phyloP scores from a whole-genome alignment of 106 monocot species.

The Acanthochlamys bracteata region DNA sequence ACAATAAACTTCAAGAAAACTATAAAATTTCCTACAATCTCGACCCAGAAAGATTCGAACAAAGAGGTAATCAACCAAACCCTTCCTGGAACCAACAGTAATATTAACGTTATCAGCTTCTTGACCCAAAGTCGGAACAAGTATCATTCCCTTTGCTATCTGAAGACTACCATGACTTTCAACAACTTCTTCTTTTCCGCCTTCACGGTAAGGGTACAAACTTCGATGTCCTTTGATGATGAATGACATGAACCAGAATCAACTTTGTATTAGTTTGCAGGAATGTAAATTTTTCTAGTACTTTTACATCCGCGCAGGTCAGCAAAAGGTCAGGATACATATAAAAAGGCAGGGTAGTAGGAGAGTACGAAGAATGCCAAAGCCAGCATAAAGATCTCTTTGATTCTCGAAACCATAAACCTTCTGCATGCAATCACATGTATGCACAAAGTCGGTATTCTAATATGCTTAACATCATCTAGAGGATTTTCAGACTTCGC shows the following conservation, averaged over 20 bases:
- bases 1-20: not conserved
- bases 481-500: not conserved
- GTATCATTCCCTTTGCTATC: constrained; percentile 69
- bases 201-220: not conserved
- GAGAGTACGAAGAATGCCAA: too few relatives aligned
- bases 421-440: too few relatives aligned
- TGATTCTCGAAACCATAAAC: too few relatives aligned
- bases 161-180: constrained; percentile 71
- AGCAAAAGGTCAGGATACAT: too few relatives aligned
- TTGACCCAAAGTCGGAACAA: constrained; percentile 64
- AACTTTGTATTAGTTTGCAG: too few relatives aligned
- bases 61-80: constrained; percentile 77
- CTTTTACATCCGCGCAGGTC: too few relatives aligned
- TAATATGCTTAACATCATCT: too few relatives aligned
- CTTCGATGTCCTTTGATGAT: not conserved
- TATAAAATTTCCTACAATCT: constrained; percentile 34
- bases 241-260: too few relatives aligned
- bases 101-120: constrained; percentile 86
- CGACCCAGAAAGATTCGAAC: constrained; percentile 79
- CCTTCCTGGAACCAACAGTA: constrained; percentile 66
- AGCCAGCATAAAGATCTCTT: too few relatives aligned
- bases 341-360: too few relatives aligned
- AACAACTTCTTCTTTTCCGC: constrained; percentile 38
- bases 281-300: too few relatives aligned
- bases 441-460: too few relatives aligned